Conservation (phyloP, 805 yeast species). For the Cyberlindnera euphorbiae region DNA sequence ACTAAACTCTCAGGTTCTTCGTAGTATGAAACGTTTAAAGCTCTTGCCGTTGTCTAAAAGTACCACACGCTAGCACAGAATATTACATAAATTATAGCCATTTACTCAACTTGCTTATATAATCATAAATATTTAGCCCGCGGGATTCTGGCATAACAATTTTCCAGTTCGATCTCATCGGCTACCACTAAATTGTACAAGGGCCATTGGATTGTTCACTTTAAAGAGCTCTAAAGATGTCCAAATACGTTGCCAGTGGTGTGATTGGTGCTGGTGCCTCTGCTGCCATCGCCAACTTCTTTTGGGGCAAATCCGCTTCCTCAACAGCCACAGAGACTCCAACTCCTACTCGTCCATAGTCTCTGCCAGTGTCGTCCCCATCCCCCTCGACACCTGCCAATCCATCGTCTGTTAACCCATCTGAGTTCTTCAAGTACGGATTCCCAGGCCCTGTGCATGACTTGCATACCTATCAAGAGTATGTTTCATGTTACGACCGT, state of each 20-base stretch:
- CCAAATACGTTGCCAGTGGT: slow-evolving; percentile 17
- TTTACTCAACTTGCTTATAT: too few species aligned
- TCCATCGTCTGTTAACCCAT: slow-evolving; percentile 51
- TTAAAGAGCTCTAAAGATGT: too few species aligned
- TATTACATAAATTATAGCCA: too few species aligned
- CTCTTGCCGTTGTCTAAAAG: too few species aligned
- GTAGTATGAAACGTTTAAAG: too few species aligned
- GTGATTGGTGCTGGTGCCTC: slow-evolving; percentile 17
- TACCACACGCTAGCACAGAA: too few species aligned
- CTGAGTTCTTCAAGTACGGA: slow-evolving; percentile 83
- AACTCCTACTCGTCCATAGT: slow-evolving; percentile 2
- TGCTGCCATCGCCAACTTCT: slow-evolving; percentile 31
- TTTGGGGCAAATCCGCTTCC: slow-evolving; percentile 26
- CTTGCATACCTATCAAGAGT: slow-evolving; percentile 65
- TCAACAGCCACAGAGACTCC: slow-evolving; percentile 7
- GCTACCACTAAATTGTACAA: too few species aligned
- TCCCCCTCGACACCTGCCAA: slow-evolving; percentile 1
- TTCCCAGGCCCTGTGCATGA: slow-evolving; percentile 96
- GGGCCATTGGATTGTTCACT: too few species aligned
- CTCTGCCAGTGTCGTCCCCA: slow-evolving; percentile 8
- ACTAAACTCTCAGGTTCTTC: too few species aligned
- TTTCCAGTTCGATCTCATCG: too few species aligned
- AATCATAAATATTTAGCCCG: too few species aligned
- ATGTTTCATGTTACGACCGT: slow-evolving; percentile 82
- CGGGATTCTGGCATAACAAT: too few species aligned